Percentiles rank a stretch among this genome's conserved stretches.
Conservation (phyloP, 2,329 filamentous ascomycete genomes). For the Ascochyta pisi region DNA sequence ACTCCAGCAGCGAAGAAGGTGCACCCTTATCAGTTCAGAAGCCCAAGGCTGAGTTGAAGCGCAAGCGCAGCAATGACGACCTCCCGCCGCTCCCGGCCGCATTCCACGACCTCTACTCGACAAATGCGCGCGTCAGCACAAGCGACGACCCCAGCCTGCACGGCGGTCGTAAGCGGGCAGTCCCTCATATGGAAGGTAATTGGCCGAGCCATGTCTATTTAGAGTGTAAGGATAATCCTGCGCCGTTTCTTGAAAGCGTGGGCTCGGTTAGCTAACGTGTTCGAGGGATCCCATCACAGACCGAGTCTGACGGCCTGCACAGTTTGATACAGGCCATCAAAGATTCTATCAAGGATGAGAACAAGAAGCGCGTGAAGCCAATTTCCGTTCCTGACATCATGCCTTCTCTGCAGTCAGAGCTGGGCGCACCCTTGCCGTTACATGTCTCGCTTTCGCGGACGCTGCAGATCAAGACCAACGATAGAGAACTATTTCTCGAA, state of each 20-base stretch:
- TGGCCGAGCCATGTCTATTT: conserved; percentile 95
- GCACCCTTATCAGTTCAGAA: conserved; percentile 17
- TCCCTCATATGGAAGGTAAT: conserved; percentile 84
- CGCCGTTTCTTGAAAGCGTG: neutral
- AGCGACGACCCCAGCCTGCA: conserved; percentile 85
- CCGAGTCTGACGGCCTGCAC: conserved; percentile 40
- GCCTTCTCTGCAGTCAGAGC: conserved; percentile 76
- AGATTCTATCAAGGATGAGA: conserved; percentile 25
- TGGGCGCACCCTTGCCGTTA: conserved; percentile 78
- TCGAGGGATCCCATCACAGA: conserved; percentile 48
- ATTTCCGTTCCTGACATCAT: conserved; percentile 57
- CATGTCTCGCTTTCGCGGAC: conserved; percentile 92
- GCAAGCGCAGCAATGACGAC: conserved; percentile 39
- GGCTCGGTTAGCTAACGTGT: conserved; percentile 39
- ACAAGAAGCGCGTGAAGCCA: conserved; percentile 30
- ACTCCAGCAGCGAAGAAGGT: conserved; percentile 55
- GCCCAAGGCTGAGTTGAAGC: conserved; percentile 33
- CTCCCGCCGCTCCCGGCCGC: conserved; percentile 77
- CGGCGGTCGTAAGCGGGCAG: conserved; percentile 80
- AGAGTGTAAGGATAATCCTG: conserved; percentile 73
- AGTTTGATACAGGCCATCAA: conserved; percentile 39
- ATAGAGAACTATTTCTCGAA: conserved; percentile 72
- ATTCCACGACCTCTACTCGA: conserved; percentile 91
- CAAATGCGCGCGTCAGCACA: conserved; percentile 76
- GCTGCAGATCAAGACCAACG: conserved; percentile 73